Percentiles rank a stretch among this genome's conserved stretches.
Conservation (phyloP, 2,329 filamentous ascomycete species). For the Phialophora verrucosa region DNA sequence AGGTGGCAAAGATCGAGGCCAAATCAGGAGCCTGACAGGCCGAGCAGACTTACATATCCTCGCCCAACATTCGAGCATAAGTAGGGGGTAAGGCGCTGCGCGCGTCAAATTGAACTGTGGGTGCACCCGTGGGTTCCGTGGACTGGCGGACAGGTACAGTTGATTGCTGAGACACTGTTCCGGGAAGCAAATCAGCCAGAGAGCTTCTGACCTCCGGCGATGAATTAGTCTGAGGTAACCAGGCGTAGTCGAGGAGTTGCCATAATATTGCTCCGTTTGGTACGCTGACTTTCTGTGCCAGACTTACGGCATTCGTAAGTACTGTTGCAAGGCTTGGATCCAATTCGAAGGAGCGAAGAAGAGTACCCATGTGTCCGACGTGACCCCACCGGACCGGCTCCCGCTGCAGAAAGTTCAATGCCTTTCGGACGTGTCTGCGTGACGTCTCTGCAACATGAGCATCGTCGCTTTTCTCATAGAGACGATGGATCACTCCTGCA, state of each 20-base stretch:
- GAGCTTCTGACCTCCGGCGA: neutral
- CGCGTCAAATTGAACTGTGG: neutral
- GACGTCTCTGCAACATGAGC: slow-evolving; percentile 8
- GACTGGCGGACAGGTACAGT: neutral
- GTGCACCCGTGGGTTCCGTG: neutral
- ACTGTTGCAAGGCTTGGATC: slow-evolving; percentile 10
- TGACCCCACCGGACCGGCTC: slow-evolving; percentile 14
- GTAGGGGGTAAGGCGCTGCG: slow-evolving; percentile 4
- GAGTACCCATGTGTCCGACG: slow-evolving; percentile 20
- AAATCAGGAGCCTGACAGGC: neutral
- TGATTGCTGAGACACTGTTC: neutral
- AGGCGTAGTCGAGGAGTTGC: slow-evolving; percentile 27
- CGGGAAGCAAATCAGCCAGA: slow-evolving; percentile 18
- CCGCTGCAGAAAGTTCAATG: slow-evolving; percentile 10
- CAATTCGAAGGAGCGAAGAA: slow-evolving; percentile 17
- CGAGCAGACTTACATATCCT: slow-evolving; percentile 15
- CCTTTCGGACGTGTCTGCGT: neutral
- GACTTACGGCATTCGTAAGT: slow-evolving; percentile 13
- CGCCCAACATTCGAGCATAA: slow-evolving; percentile 24
- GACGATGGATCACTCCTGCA: slow-evolving; percentile 32
- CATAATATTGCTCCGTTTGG: slow-evolving; percentile 22
- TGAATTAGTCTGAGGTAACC: slow-evolving; percentile 11
- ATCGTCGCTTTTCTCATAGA: slow-evolving; percentile 17
- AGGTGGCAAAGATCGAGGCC: neutral
- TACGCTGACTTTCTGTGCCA: slow-evolving; percentile 17